phyloP scores from a whole-genome alignment of 2,329 filamentous ascomycete species.

The Botrytis hyacinthi region DNA sequence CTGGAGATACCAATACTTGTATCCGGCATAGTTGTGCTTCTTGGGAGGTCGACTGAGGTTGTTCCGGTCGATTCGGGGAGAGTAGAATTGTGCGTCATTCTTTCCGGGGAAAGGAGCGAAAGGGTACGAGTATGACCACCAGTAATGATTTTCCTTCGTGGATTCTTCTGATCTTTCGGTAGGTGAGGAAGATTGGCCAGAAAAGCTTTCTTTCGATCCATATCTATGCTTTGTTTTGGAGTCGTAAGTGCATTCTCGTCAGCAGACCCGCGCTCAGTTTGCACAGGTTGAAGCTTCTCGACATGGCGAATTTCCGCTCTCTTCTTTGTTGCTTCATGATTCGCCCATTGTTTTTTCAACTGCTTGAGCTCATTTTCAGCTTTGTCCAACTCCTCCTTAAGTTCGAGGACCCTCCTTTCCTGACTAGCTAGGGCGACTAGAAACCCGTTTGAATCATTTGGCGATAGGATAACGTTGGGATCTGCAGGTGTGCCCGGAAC shows the following conservation, averaged over 20 bases:
- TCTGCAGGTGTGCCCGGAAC: conserved; percentile 35
- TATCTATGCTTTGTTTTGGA: conserved; percentile 50
- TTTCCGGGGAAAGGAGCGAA: conserved; percentile 72
- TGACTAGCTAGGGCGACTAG: conserved; percentile 89
- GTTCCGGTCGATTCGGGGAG: conserved; percentile 41
- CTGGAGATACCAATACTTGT: conserved; percentile 35
- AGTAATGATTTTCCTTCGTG: conserved; percentile 63
- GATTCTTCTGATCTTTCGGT: conserved; percentile 36
- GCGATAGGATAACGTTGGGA: conserved; percentile 27
- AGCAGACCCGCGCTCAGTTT: conserved; percentile 31
- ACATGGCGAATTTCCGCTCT: conserved; percentile 61
- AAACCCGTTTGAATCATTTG: conserved; percentile 47
- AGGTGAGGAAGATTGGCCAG: conserved; percentile 48
- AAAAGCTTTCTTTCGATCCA: conserved; percentile 71
- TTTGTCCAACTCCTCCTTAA: conserved; percentile 82
- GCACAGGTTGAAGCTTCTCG: conserved; percentile 58
- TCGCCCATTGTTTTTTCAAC: conserved; percentile 81
- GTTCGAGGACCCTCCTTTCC: conserved; percentile 84
- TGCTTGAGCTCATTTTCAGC: conserved; percentile 74
- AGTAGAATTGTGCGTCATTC: conserved; percentile 32
- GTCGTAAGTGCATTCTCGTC: conserved; percentile 31
- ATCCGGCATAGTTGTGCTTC: conserved; percentile 37
- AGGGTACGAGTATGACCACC: conserved; percentile 64
- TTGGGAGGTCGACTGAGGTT: conserved; percentile 31
- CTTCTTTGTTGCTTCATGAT: conserved; percentile 74